Percentiles rank a stretch among this genome's conserved stretches.
phyloP scores from a whole-genome alignment of 495 filamentous ascomycete genomes.

The Clohesyomyces aquaticus region DNA sequence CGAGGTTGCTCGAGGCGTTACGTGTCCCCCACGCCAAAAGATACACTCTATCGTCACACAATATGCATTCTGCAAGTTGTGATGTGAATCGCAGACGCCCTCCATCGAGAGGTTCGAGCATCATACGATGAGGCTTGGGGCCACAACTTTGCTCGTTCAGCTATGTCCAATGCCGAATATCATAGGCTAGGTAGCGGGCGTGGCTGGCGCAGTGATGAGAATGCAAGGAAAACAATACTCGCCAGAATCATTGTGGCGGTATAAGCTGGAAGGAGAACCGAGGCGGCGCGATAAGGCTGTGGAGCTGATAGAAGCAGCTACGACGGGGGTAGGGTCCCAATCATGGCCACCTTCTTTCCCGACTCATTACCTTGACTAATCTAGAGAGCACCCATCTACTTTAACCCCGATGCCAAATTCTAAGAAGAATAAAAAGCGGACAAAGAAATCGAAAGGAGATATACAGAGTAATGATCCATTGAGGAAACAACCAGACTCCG shows the following conservation, averaged over 20 bases:
- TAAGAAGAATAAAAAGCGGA: background rate
- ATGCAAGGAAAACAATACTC: background rate
- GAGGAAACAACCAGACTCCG: background rate
- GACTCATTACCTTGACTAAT: background rate
- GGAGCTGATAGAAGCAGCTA: background rate
- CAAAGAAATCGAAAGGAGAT: background rate
- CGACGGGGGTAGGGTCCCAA: background rate
- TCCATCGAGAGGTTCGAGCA: too few species aligned
- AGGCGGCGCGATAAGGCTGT: background rate
- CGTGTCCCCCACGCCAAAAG: too few species aligned
- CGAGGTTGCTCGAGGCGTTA: too few species aligned
- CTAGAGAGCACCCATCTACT: background rate
- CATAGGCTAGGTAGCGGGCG: background rate
- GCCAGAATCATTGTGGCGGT: background rate
- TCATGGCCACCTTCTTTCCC: background rate
- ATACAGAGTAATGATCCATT: background rate
- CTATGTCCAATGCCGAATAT: too few species aligned
- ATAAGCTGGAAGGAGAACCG: background rate
- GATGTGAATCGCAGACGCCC: too few species aligned
- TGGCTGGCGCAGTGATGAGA: background rate
- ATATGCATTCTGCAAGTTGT: too few species aligned
- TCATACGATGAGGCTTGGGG: too few species aligned
- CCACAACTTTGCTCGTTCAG: too few species aligned
- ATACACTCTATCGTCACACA: too few species aligned
- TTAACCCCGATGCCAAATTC: background rate